These are phyloP conservation scores for Aspergillus caelatus DNA, from an alignment of 2,329 filamentous ascomycete genomes.

Conservation along the genomic window DNA sequence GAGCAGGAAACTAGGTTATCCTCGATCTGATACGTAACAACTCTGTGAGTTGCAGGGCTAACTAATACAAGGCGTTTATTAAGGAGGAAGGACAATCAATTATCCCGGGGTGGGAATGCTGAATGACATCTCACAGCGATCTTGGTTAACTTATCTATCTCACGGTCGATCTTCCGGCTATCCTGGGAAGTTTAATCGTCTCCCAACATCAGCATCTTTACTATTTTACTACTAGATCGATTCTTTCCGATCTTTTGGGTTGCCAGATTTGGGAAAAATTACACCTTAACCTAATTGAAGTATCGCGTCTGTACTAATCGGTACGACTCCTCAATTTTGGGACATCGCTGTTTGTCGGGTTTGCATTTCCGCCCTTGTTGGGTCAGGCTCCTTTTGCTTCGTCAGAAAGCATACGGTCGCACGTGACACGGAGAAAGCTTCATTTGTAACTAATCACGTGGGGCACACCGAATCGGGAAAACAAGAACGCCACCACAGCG, in stretches of 20 bases:
- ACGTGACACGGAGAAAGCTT: neutral
- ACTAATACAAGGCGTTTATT: conserved; percentile 7
- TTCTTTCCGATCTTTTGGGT: neutral
- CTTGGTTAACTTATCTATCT: neutral
- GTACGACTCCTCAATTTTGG: neutral
- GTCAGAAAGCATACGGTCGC: neutral
- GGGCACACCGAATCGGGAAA: neutral
- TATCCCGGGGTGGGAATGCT: neutral
- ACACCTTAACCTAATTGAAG: neutral
- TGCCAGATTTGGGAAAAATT: neutral
- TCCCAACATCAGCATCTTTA: neutral
- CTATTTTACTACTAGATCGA: neutral
- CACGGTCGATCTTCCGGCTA: conserved; percentile 1
- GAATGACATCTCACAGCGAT: conserved; percentile 2
- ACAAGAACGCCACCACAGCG: neutral
- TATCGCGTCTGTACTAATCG: neutral
- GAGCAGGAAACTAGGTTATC: conserved; percentile 2
- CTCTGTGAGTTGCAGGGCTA: conserved; percentile 2
- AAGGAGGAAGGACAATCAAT: neutral
- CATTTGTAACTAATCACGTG: conserved; percentile 8
- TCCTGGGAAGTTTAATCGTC: conserved; percentile 1
- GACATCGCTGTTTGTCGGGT: conserved; percentile 6
- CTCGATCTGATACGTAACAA: conserved; percentile 24
- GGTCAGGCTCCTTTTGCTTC: neutral
- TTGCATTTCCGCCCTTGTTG: conserved; percentile 2